These are phyloP conservation scores for Fomitopsis betulina DNA, from an alignment of 1,284 basidiomycete genomes.

Conservation along the genomic window DNA sequence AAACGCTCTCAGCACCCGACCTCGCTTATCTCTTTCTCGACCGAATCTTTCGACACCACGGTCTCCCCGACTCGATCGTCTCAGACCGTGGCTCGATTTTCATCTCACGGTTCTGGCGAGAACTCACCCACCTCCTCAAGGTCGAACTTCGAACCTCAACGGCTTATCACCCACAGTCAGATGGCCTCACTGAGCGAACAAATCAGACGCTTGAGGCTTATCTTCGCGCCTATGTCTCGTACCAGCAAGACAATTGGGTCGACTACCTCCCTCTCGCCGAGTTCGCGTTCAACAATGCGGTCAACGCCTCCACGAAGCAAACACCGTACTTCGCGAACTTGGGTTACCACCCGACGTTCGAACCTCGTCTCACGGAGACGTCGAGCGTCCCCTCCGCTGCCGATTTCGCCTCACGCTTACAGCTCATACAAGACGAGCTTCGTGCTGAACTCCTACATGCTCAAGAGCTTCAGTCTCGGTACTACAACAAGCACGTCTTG, in stretches of 20 bases:
- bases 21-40: constrained; percentile 25
- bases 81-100: constrained; percentile 20
- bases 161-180: not conserved
- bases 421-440: constrained; percentile 22
- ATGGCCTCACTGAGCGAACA: not conserved
- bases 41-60: constrained; percentile 26
- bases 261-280: not conserved
- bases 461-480: constrained; percentile 23
- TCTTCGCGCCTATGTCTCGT: not conserved
- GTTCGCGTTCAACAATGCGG: not conserved
- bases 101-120: not conserved
- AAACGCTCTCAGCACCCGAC: constrained; percentile 28
- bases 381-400: constrained; percentile 12
- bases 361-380: not conserved
- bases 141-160: not conserved
- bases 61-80: constrained; percentile 24
- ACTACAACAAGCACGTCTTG: constrained; percentile 17
- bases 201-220: not conserved
- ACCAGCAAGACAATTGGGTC: not conserved
- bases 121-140: not conserved
- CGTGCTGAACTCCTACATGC: constrained; percentile 23
- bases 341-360: too few relatives aligned
- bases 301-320: not conserved
- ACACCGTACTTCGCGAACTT: not conserved
- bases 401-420: constrained; percentile 15